phyloP scores from a whole-genome alignment of 1,284 basidiomycete species.

The Moesziomyces antarcticus region DNA sequence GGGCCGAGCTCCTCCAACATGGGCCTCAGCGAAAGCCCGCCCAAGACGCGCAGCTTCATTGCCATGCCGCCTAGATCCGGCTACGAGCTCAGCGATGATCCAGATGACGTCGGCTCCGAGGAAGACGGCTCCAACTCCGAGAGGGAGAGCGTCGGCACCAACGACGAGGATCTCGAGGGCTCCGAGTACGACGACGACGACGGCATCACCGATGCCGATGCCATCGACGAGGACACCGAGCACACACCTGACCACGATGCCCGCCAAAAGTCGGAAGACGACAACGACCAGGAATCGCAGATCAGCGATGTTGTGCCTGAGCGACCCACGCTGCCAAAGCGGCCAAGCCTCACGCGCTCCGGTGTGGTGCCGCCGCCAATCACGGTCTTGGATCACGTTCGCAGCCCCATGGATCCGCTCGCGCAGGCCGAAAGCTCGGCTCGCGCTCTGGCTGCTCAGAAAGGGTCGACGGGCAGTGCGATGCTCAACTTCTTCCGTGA shows the following conservation, averaged over 20 bases:
- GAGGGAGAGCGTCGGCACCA: slow-evolving; percentile 56
- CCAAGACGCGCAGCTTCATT: slow-evolving; percentile 66
- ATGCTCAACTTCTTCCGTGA: slow-evolving; percentile 53
- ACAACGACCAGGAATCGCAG: background rate
- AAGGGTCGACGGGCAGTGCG: slow-evolving; percentile 35
- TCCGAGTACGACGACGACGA: slow-evolving; percentile 53
- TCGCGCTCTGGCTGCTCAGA: slow-evolving; percentile 37
- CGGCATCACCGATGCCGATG: slow-evolving; percentile 17
- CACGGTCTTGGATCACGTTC: slow-evolving; percentile 22
- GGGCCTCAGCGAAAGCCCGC: slow-evolving; percentile 59
- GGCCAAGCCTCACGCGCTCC: slow-evolving; percentile 56
- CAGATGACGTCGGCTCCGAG: slow-evolving; percentile 66
- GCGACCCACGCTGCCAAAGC: slow-evolving; percentile 45
- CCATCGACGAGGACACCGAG: slow-evolving; percentile 26
- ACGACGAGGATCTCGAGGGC: slow-evolving; percentile 51
- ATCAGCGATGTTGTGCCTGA: slow-evolving; percentile 3
- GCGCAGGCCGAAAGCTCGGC: slow-evolving; percentile 35
- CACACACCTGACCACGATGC: slow-evolving; percentile 16
- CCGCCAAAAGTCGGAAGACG: background rate
- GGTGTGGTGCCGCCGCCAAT: slow-evolving; percentile 51
- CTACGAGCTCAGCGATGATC: slow-evolving; percentile 67
- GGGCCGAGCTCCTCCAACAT: slow-evolving; percentile 18
- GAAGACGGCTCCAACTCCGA: slow-evolving; percentile 62
- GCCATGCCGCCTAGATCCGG: slow-evolving; percentile 66
- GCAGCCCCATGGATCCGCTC: slow-evolving; percentile 28